Evolutionary conservation across 2,329 filamentous ascomycete species (phyloP), one percentile per base, ranked within the genome.

Genomic region (Paecilomyces niveus): DNA sequence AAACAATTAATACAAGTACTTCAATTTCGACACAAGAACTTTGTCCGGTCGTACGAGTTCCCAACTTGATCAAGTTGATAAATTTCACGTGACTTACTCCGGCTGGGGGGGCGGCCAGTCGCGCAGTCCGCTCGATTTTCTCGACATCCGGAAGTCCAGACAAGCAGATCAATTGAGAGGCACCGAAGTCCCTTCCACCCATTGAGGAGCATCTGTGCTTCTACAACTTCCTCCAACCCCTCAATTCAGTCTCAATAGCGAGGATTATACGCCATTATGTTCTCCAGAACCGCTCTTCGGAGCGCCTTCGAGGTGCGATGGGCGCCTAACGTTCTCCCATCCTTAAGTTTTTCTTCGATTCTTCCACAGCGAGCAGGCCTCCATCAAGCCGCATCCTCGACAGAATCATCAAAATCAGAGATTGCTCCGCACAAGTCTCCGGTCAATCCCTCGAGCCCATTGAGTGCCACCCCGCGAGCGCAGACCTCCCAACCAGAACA

Each of bases 331-430:
- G 51, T 55, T 53, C 57, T 31, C 54, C 52, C 35, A 49, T 61
- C 65, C 39, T 45, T 21, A 45, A 45, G 39, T 33, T 63, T 63
- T 50, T 65, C 57, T 45, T 59, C 64, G 39, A 65, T 64, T 63
- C 61, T 67, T 64, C 60, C 63, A 64, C 65, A 71, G 68, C 74
- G 76, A 67, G 74, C 74, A 65, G 72, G 69, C 61, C 71, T 80
- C 32, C 75, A 78, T 62, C 72, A 76, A 66, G 68, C 70, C 56
- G 67, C 39, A 21, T 45, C 39, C 9, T 45, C 72, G 22, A 65
- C 64, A 57, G 62, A 59, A 61, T 54, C 61, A 60, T 69, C 70
- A 61, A 68, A 70, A 60, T 69, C 70, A 61, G 68, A 70, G 57
- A 63, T 63, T 31, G 67, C 69, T 21, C 63, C 67, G n/a, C 64